phyloP scores from a whole-genome alignment of 768 basidiomycete species.

The Mycena sanguinolenta region DNA sequence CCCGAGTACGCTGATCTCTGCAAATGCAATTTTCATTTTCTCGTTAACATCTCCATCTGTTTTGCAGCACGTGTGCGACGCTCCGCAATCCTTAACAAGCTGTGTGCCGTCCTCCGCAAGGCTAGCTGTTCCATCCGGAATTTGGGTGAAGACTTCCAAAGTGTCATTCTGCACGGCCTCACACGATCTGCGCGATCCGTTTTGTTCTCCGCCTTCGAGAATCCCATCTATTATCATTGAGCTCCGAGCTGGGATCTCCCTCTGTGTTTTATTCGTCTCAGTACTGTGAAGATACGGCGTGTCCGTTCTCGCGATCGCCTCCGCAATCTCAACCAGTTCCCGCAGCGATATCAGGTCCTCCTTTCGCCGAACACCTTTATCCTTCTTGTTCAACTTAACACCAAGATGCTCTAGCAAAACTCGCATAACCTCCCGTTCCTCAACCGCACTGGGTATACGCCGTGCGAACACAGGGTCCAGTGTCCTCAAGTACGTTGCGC shows the following conservation, averaged over 20 bases:
- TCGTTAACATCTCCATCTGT: neutral
- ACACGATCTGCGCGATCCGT: neutral
- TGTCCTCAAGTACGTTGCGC: neutral
- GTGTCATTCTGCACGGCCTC: neutral
- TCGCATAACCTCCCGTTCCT: conserved; percentile 10
- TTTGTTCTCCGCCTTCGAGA: neutral
- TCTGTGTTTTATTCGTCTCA: neutral
- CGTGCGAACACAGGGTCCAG: neutral
- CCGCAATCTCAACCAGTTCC: conserved; percentile 12
- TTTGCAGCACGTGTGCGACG: neutral
- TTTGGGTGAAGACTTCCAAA: neutral
- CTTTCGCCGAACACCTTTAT: neutral
- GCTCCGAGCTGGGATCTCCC: neutral
- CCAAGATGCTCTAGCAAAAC: conserved; percentile 14
- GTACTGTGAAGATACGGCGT: conserved; percentile 5
- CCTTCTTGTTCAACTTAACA: neutral
- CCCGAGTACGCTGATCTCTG: neutral
- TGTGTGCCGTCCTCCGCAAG: neutral
- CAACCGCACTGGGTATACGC: conserved; percentile 1
- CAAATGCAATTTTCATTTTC: neutral
- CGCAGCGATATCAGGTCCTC: conserved; percentile 6
- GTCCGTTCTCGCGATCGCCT: conserved; percentile 11
- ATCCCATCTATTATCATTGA: neutral
- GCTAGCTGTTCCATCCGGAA: neutral
- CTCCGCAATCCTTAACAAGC: neutral